Base-by-base conservation (phyloP, 108 stramenopile genomes). In the Conticribra weissflogii region DNA sequence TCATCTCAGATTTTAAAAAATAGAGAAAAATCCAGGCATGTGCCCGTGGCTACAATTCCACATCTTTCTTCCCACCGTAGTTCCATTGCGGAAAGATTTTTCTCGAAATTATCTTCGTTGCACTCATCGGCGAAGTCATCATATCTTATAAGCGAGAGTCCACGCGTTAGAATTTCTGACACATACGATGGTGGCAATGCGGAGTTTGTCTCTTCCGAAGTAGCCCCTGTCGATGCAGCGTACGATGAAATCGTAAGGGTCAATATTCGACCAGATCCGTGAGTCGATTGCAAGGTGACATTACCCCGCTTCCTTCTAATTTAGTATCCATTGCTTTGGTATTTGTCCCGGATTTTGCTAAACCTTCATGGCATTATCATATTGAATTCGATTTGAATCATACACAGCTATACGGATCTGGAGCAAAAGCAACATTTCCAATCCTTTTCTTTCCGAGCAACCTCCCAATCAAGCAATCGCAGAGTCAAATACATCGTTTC, bases 161-260 rank as follows among this genome's bases (percentile, higher is more conserved):
- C 45, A 49, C 16, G 47, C 1, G 61, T 86, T 22, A 71, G 81
- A 50, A 86, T 92, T 36, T 88, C 85, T 8, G 84, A 86, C 55
- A 41, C 85, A 4, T 89, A 85, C 66, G 91, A 92, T 67, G 83
- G 86, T 31, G 91, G 88, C 8, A 92, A 92, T 78, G 85, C 86
- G 41, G 77, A 86, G 52, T 83, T 85, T 45, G 69, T 67, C 0
- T 69, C 68, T 21, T 53, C 28, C 34, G 36, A 50, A 17, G 50
- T 63, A 55, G n/a, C 18, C 25, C 24, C 45, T 12, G 60, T 29
- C 17, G 61, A 70, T 27, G 64, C 63, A n/a, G 55, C 67, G 16
- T 57, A 48, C 19, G 63, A 65, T 27, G 57, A 62, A 7, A 65
- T 75, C 28, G 81, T 92, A 24, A 70, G 52, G 59, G 61, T 89